Conservation (phyloP, 768 basidiomycete genomes). For the Lactarius hengduanensis region DNA sequence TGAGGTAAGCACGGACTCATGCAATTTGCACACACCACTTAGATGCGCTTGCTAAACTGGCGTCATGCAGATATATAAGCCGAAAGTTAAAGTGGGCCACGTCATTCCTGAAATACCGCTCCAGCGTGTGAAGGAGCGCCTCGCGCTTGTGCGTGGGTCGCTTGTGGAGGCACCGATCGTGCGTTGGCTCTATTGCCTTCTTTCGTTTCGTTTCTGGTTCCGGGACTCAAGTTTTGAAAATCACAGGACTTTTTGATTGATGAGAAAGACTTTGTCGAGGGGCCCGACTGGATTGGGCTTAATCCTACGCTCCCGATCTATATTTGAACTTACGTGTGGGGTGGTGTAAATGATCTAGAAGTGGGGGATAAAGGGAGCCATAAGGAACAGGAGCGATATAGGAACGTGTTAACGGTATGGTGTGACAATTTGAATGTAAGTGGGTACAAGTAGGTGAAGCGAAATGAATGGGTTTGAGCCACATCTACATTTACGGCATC, state of each 20-base stretch:
- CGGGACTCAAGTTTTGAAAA: slow-evolving; percentile 19
- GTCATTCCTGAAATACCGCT: slow-evolving; percentile 69
- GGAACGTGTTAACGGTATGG: neutral
- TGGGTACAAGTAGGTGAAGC: neutral
- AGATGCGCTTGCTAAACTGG: neutral
- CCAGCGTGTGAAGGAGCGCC: slow-evolving; percentile 69
- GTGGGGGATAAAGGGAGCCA: neutral
- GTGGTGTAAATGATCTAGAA: neutral
- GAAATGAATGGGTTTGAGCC: neutral
- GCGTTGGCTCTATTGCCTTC: slow-evolving; percentile 15
- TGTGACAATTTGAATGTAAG: neutral
- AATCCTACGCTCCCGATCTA: slow-evolving; percentile 81
- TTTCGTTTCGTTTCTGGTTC: slow-evolving; percentile 4
- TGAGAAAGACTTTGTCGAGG: slow-evolving; percentile 66
- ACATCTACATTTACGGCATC: neutral
- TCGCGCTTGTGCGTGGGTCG: slow-evolving; percentile 65
- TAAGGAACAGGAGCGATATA: neutral
- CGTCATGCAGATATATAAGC: slow-evolving; percentile 57
- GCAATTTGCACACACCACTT: too few relatives aligned
- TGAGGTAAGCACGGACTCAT: slow-evolving; percentile 45
- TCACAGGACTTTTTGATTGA: slow-evolving; percentile 81
- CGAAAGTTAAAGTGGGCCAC: slow-evolving; percentile 78
- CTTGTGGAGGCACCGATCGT: slow-evolving; percentile 79
- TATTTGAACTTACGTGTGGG: slow-evolving; percentile 43
- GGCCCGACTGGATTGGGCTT: slow-evolving; percentile 68